Base-by-base conservation (phyloP, 2,329 filamentous ascomycete genomes). In the Neonectria magnoliae region DNA sequence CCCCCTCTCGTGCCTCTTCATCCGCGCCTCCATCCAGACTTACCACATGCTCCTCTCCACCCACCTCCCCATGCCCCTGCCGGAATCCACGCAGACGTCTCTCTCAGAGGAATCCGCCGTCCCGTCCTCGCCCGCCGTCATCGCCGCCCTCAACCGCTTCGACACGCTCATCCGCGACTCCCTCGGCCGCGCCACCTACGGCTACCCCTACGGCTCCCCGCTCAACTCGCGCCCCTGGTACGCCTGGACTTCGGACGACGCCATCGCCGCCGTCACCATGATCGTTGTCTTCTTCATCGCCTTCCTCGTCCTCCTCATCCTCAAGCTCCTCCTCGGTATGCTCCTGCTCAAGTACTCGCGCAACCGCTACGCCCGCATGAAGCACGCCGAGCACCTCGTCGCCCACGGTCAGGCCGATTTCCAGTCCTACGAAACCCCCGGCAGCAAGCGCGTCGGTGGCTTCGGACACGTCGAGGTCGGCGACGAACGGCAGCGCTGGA, bases 11-110 rank as follows among this genome's bases (percentile, higher is more conserved):
- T 98, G 94, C 72, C 89, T 99, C 52, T 98, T 99, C 79, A 96
- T 99, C 77, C 90, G 97, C 47, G 93, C 97, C 51, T 94, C 93
- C 1, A 87, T 98, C 47, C 96, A 99, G 77, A 98, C 95, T 7
- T 99, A 98, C 79, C 92, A 98, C 80, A 98, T 98, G 95, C 97
- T 98, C 75, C 87, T 98, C 14, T 93, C 94, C 4, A 94, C 93
- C 0, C 91, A 97, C 73, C 85, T 98, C 36, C 91, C 93, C 0
- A 87, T 91, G 9, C 92, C 93, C 0, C 84, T 93, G 0, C 83
- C 87, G 27, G 83, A 90, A 27, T 89, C 90, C 4, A 83, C 88
- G 29, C 87, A 91, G 52, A 90, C 91, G 18, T 87, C 91, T 6
- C 80, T 93, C 14, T 83, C 87, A 4, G 82, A 90, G 4, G 91